Conservation (phyloP, 345 rosid genomes). For the Citrus trifoliata region DNA sequence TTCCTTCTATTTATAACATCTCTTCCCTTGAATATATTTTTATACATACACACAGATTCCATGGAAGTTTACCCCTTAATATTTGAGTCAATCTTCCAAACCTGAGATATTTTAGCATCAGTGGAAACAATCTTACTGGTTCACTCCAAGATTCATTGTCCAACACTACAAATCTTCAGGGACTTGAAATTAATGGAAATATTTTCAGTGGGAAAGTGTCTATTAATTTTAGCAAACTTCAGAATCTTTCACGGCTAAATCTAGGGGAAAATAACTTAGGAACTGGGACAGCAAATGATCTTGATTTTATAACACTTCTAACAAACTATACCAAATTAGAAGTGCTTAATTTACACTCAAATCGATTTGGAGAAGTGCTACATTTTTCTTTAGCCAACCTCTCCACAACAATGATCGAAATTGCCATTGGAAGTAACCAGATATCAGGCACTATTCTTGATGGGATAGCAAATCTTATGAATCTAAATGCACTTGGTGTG, state of each 20-base stretch:
- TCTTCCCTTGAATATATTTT: too few relatives aligned
- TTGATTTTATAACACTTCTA: slow-evolving; percentile 12
- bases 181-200: fast-evolving
- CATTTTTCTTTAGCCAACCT: slow-evolving; percentile 3
- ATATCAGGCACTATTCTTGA: background rate
- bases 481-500: background rate
- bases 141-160: slow-evolving; percentile 18
- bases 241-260: background rate
- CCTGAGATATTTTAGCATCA: too few relatives aligned
- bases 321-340: slow-evolving; percentile 5
- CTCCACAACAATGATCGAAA: fast-evolving
- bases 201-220: background rate
- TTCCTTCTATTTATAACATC: too few relatives aligned
- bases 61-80: background rate
- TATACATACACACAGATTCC: background rate
- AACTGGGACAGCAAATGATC: background rate
- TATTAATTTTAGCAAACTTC: background rate
- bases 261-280: background rate
- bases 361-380: slow-evolving; percentile 14
- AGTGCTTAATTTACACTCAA: fast-evolving
- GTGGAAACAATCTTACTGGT: slow-evolving; percentile 14
- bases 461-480: slow-evolving; percentile 19
- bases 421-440: background rate
- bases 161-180: slow-evolving; percentile 3
- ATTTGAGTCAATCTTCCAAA: too few relatives aligned